Evolutionary conservation across 257 asterid species (phyloP).

Genomic region (Nicotiana attenuata): DNA sequence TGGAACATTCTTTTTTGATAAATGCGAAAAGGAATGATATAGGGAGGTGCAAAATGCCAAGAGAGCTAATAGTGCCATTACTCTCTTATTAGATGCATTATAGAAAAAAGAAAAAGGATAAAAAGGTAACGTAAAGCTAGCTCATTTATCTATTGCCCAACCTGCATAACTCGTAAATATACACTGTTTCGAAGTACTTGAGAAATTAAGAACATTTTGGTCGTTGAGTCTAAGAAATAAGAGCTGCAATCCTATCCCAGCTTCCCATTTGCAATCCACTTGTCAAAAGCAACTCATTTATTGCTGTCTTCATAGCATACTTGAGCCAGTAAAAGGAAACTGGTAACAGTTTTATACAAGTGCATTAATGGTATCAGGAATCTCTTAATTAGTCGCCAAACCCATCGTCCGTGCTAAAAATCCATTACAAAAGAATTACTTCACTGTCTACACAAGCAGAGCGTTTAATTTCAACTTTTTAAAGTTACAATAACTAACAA

Average conservation of each 20-base stretch:
- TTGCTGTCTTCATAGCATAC: neutral
- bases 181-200: neutral
- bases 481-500: slow-evolving; percentile 26
- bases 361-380: slow-evolving; percentile 3
- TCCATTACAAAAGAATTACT: slow-evolving; percentile 12
- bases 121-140: neutral
- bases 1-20: neutral
- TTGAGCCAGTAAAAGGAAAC: slow-evolving; percentile 4
- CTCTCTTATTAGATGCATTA: neutral
- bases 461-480: neutral
- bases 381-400: neutral
- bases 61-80: neutral
- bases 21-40: neutral
- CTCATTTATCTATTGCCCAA: neutral
- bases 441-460: slow-evolving; percentile 4
- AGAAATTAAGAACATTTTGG: neutral
- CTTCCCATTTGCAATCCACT: neutral
- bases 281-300: neutral
- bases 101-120: neutral
- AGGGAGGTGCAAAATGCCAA: neutral
- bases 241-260: neutral
- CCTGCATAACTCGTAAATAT: neutral
- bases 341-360: neutral
- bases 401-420: neutral
- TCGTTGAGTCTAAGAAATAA: neutral